Percentiles rank a stretch among this genome's conserved stretches.
phyloP scores from a whole-genome alignment of 495 filamentous ascomycete species.

The Trichoderma erinaceum region DNA sequence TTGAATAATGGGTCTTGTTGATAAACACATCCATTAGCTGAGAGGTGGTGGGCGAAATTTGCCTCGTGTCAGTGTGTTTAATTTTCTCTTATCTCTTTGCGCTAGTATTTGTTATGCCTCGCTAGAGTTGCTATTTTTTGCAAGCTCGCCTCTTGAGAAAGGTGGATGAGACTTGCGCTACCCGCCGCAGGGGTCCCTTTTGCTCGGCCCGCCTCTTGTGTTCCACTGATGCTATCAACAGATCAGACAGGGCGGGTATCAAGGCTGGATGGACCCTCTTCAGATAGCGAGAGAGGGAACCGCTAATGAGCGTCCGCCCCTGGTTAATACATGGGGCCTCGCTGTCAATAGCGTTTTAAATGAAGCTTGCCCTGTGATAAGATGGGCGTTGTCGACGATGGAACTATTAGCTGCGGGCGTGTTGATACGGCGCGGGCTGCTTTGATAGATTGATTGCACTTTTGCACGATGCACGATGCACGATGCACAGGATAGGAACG shows the following conservation, averaged over 20 bases:
- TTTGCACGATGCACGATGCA: not conserved
- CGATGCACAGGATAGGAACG: not conserved
- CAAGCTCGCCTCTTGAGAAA: not conserved
- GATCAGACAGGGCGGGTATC: not conserved
- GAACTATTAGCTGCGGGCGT: not conserved
- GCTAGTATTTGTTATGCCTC: not conserved
- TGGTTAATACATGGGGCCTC: not conserved
- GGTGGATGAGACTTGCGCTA: not conserved
- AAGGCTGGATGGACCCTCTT: not conserved
- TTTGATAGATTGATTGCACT: not conserved
- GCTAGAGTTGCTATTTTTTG: not conserved
- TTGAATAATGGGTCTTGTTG: not conserved
- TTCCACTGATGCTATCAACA: conserved; percentile 1
- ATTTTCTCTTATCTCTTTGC: not conserved
- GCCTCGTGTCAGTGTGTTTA: not conserved
- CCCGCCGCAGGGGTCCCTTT: not conserved
- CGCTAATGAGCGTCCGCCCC: not conserved
- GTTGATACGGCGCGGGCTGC: not conserved
- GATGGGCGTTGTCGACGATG: not conserved
- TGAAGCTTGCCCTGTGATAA: not conserved
- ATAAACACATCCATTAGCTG: not conserved
- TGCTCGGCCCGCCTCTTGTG: not conserved
- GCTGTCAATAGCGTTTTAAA: not conserved
- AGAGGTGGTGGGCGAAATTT: conserved; percentile 2
- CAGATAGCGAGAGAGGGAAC: not conserved